Percentiles rank a stretch among this genome's conserved stretches.
Evolutionary conservation across 257 asterid species (phyloP).

Genomic region (Gentiana macrophylla): DNA sequence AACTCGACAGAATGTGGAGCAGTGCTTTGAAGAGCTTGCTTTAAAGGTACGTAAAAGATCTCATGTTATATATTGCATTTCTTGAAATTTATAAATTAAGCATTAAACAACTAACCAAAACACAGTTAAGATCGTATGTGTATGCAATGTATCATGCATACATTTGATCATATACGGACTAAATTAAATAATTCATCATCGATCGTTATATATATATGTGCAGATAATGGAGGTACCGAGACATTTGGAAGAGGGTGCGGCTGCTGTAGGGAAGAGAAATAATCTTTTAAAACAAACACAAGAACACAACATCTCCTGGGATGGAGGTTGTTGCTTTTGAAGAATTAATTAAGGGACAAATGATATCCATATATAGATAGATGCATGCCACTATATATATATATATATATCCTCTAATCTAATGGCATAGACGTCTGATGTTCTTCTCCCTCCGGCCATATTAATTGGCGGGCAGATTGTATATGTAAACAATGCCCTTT

Average conservation of each 20-base stretch:
- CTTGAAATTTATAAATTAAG: no score
- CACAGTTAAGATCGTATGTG: no score
- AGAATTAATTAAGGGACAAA: conserved; percentile 3
- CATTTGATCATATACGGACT: no score
- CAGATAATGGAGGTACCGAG: conserved; percentile 98
- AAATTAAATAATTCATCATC: not conserved
- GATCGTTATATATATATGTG: not conserved
- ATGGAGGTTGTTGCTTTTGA: conserved; percentile 61
- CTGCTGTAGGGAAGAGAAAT: conserved; percentile 51
- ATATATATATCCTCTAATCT: conserved; percentile 1
- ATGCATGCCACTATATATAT: not conserved
- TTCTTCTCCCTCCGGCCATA: not conserved
- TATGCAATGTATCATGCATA: no score
- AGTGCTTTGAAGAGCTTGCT: conserved; percentile 70
- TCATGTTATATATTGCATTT: no score
- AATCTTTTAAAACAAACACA: conserved; percentile 69
- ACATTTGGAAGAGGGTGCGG: conserved; percentile 74
- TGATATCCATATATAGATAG: not conserved
- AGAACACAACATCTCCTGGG: conserved; percentile 42
- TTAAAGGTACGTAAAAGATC: conserved; percentile 37
- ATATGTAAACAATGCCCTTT: not conserved
- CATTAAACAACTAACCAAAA: no score
- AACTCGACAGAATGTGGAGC: conserved; percentile 81
- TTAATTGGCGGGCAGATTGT: not conserved
- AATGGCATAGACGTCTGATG: not conserved